Percentiles rank a stretch among this genome's conserved stretches.
phyloP scores from a whole-genome alignment of 176 grass and related monocot species.

The Tillandsia leiboldiana region DNA sequence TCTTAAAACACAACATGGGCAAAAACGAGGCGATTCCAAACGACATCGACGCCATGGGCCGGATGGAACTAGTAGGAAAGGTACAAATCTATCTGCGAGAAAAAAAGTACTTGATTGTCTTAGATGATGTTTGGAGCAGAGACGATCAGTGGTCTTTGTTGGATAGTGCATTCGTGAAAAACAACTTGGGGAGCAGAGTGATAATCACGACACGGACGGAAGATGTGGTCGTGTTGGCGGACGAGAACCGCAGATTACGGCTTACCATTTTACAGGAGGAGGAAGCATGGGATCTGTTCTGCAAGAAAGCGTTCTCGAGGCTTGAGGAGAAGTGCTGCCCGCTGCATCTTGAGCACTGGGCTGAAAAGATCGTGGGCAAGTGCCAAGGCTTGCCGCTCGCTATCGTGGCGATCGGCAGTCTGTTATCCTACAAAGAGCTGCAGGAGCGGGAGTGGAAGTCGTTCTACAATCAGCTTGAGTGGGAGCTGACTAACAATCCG shows the following conservation, averaged over 20 bases:
- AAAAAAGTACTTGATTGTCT: slow-evolving; percentile 5
- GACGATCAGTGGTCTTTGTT: slow-evolving; percentile 14
- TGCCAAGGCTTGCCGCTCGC: slow-evolving; percentile 40
- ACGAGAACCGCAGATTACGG: not conserved
- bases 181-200: slow-evolving; percentile 19
- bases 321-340: slow-evolving; percentile 11
- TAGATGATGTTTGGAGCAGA: slow-evolving; percentile 18
- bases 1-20: slow-evolving; percentile 12
- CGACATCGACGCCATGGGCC: too few species aligned
- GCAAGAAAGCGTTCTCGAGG: slow-evolving; percentile 31
- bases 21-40: not conserved
- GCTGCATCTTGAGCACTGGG: slow-evolving; percentile 4
- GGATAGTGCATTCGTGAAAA: slow-evolving; percentile 16
- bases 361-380: slow-evolving; percentile 26
- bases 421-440: slow-evolving; percentile 33
- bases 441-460: slow-evolving; percentile 22
- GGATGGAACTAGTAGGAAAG: too few species aligned
- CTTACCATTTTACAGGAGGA: slow-evolving; percentile 10
- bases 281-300: slow-evolving; percentile 40
- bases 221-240: slow-evolving; percentile 27
- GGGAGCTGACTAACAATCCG: slow-evolving; percentile 32
- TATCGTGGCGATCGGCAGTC: slow-evolving; percentile 28
- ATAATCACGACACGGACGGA: slow-evolving; percentile 32
- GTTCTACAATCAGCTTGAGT: slow-evolving; percentile 34
- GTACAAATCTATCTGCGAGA: not conserved